Base-by-base conservation (phyloP, 2,329 filamentous ascomycete species). In the Leptographium lundbergii region DNA sequence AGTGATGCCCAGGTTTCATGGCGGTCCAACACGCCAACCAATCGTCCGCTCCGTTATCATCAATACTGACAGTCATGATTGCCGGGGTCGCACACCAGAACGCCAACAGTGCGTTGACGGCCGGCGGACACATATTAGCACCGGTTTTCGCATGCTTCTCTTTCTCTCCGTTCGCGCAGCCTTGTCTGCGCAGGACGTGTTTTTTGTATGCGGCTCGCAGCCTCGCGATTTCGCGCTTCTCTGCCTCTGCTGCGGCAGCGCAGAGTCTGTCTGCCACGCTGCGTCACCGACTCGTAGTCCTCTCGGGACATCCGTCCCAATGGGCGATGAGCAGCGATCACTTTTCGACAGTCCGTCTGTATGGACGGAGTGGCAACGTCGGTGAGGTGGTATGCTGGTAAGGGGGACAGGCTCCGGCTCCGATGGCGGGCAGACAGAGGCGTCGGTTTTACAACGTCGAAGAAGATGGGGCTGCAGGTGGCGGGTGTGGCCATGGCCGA, bases 321-420 rank as follows among this genome's bases (percentile, higher is more conserved):
- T 2, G 45, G 27, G 27, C 55, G 55, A 19, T 50, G 55, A 3
- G 19, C 14, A 7, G 42, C 11, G 11, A 19, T 24, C 13, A 47
- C 17, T 6, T 42, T 34, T 1, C 51, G 36, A 27, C 57, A 58
- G 39, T 54, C 51, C 13, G 27, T 5, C 7, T 27, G 25, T 13
- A 1, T 19, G n/a, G 17, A 45, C 17, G 27, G 45, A 3, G 29
- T 13, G 10, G 55, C 42, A 6, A 50, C 45, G 17, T 39, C 22
- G 39, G 19, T 22, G 19, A 42, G 39, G 39, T 27, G 39, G 25
- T 2, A 17, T 11, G 22, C 34, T n/a, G 32, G 47, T 10, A 51
- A 54, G 7, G 57, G 39, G 2, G 57, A 58, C 6, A 58, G 39
- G 50, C 57, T 58, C 13, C 57, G 57, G 25, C 27, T 34, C 54